These are phyloP conservation scores for Trametes sanguinea DNA, from an alignment of 768 basidiomycete species.

Conservation along the genomic window DNA sequence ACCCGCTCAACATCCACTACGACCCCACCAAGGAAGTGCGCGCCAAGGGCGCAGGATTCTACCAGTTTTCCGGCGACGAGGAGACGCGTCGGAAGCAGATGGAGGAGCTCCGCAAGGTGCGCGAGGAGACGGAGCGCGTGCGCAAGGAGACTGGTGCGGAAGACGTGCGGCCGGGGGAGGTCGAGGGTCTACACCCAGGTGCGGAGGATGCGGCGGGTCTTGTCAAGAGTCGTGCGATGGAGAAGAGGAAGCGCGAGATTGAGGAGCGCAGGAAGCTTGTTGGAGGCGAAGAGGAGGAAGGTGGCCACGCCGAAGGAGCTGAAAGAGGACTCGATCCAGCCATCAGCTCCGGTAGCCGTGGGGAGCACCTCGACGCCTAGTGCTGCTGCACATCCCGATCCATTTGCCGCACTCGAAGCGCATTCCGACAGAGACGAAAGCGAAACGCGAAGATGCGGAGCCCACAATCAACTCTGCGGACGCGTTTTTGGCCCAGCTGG, in stretches of 20 bases:
- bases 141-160: slow-evolving; percentile 62
- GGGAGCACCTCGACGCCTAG: background rate
- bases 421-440: slow-evolving; percentile 22
- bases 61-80: slow-evolving; percentile 88
- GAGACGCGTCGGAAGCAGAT: slow-evolving; percentile 76
- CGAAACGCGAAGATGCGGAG: slow-evolving; percentile 28
- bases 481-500: slow-evolving; percentile 64
- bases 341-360: background rate
- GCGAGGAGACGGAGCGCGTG: slow-evolving; percentile 70
- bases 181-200: slow-evolving; percentile 69
- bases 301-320: slow-evolving; percentile 26
- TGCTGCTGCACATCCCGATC: slow-evolving; percentile 35
- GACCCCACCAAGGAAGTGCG: slow-evolving; percentile 83
- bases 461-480: slow-evolving; percentile 50
- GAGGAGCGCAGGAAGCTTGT: slow-evolving; percentile 61
- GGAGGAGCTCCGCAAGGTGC: slow-evolving; percentile 70
- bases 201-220: slow-evolving; percentile 26
- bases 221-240: slow-evolving; percentile 56
- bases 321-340: background rate
- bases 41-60: slow-evolving; percentile 87
- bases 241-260: slow-evolving; percentile 73
- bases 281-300: slow-evolving; percentile 74
- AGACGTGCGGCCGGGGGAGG: slow-evolving; percentile 66
- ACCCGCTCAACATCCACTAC: slow-evolving; percentile 76
- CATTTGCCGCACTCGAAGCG: slow-evolving; percentile 53